Percentiles rank a stretch among this genome's conserved stretches.
These are phyloP conservation scores for Paraconiothyrium brasiliense DNA, from an alignment of 2,329 filamentous ascomycete species.

Conservation along the genomic window DNA sequence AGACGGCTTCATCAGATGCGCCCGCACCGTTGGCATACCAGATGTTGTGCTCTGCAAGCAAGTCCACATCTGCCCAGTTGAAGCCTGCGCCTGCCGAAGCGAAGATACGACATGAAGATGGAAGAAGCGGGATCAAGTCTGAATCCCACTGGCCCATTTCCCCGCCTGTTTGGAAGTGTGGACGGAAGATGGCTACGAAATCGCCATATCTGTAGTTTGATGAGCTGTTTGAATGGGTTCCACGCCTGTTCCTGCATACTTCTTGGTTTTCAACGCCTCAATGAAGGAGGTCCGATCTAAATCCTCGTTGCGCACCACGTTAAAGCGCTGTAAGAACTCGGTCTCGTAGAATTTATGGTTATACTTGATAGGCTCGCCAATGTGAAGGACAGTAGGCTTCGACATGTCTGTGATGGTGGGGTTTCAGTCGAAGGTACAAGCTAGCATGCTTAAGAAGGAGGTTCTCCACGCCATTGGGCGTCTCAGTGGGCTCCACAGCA, in stretches of 20 bases:
- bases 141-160: conserved; percentile 72
- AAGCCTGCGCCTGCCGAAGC: conserved; percentile 70
- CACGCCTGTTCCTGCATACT: too few relatives aligned
- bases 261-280: conserved; percentile 44
- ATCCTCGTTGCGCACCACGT: conserved; percentile 51
- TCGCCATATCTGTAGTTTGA: conserved; percentile 47
- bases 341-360: conserved; percentile 53
- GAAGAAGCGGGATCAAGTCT: conserved; percentile 64
- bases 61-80: conserved; percentile 69
- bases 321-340: conserved; percentile 47
- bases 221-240: too few relatives aligned
- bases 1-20: conserved; percentile 75
- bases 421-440: too few relatives aligned
- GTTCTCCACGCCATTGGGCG: too few relatives aligned
- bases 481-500: too few relatives aligned
- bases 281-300: conserved; percentile 53
- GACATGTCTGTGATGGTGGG: too few relatives aligned
- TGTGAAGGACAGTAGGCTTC: conserved; percentile 54
- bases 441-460: too few relatives aligned
- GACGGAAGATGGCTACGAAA: conserved; percentile 61
- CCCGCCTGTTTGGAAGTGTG: conserved; percentile 71
- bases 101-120: conserved; percentile 63
- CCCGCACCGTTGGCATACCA: conserved; percentile 78
- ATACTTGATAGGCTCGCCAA: conserved; percentile 57
- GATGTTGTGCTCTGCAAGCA: conserved; percentile 69